A percentile compares a stretch with the other conserved stretches of the same genome.
Evolutionary conservation across 192 early-diverging fungal genomes (phyloP).

Genomic region (Backusella tuberculispora): DNA sequence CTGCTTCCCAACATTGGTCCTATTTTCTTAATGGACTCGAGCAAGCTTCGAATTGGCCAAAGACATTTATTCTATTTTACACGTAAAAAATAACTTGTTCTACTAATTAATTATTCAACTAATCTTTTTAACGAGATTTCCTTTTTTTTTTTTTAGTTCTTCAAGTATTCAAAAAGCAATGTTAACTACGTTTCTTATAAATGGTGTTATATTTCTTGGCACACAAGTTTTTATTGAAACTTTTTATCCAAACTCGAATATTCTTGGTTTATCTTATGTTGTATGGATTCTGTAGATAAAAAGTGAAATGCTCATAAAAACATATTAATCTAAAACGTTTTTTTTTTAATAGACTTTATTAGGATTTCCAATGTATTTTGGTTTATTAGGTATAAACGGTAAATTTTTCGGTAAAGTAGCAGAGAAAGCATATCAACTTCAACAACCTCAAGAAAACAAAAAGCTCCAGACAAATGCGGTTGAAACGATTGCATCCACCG

Average conservation of each 20-base stretch:
- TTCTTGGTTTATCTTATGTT: constrained; percentile 36
- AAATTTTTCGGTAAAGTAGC: constrained; percentile 33
- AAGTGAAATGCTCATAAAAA: neutral
- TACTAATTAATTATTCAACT: neutral
- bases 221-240: constrained; percentile 32
- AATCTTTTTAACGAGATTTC: neutral
- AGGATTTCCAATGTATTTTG: constrained; percentile 38
- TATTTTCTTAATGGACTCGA: constrained; percentile 37
- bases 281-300: constrained; percentile 15
- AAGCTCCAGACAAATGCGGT: neutral
- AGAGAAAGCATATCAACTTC: constrained; percentile 23
- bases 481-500: constrained; percentile 31
- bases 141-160: constrained; percentile 19
- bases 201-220: constrained; percentile 39
- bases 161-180: constrained; percentile 37
- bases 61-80: constrained; percentile 42
- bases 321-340: too few relatives aligned
- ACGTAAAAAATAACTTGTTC: constrained; percentile 25
- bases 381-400: constrained; percentile 30
- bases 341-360: constrained; percentile 7
- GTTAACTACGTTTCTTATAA: constrained; percentile 32
- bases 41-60: constrained; percentile 41
- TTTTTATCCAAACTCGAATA: constrained; percentile 24
- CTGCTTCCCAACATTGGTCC: constrained; percentile 30
- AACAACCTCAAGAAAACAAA: constrained; percentile 17